Evolutionary conservation across 2,329 filamentous ascomycete genomes (phyloP), one percentile per base, ranked within the genome.

Genomic region (Plectosphaerella plurivora): DNA sequence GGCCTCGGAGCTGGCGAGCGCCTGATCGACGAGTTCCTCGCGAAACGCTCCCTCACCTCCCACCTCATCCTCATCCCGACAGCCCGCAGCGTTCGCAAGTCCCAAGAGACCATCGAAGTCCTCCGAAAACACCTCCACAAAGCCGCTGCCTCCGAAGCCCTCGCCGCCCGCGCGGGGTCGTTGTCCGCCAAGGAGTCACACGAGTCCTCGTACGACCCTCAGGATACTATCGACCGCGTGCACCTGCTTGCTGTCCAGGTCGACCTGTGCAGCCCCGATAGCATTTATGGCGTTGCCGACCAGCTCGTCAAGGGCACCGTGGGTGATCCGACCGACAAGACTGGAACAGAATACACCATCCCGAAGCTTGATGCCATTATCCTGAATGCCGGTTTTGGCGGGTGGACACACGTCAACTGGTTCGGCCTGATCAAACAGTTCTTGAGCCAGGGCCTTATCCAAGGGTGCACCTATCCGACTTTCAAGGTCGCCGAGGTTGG

Each of bases 1-100:
- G 93, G 93, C 45, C 88, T 93, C 61, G 86, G 87, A 51, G 91
- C 89, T 60, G 89, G 88, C 66, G 84, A 88, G 64, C 89, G 91
- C 55, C 78, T 96, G 52, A 93, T 96, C 61, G 90, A 96, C 73
- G 89, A 96, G 63, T 97, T 96, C 74, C 83, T 96, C 54, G 73
- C 77, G 54, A 82, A 83, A 12, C 84, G 83, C 36, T 82, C 87
- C 28, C 75, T 83, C 47, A 75, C 77, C 28, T 80, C 89, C 53
- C 83, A 87, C 62, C 82, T 97, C 45, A 81, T 90, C 60, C 78
- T 97, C 51, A 83, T 97, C 57, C 85, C 90, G 57, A 96, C 91
- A 6, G 96, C 93, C 1, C 88, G 93, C 58, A 87, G 86, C 62
- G 66, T 77, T 44, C 72, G 76, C 55, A 97, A 97, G 73, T 88